Base-by-base conservation (phyloP, 208 protist species). In the Jaenimonas drosophilae region DNA sequence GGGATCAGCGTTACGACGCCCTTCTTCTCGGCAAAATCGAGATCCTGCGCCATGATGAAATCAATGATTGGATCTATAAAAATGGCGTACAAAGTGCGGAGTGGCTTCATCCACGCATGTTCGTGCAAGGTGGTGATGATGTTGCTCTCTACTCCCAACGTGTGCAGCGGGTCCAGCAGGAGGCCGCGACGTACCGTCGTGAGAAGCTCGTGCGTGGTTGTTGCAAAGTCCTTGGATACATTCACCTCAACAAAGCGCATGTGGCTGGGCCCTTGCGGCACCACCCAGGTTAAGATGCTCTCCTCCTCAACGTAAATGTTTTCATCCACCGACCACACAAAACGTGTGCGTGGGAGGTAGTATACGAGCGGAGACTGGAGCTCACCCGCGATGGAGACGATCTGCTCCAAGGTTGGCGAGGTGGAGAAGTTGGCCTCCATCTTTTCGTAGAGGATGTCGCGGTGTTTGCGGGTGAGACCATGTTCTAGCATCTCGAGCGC, bases 191-290 rank as follows among this genome's bases (percentile, higher is more conserved):
- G 81, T 45, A 81, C 56, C 28, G 54, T 43, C 9, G 53, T 39
- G 11, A 95, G 30, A 16, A 90, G 64, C 17, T 48, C 57, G 3
- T 50, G 48, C 37, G 94, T 47, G 9, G 83, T 80, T 21, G 67
- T 72, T 48, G 76, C 68, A 41, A 85, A 87, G 31, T 93, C 74
- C 32, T 73, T 77, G 11, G 70, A 82, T 28, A 96, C 59, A 63
- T 82, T 80, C 11, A 94, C 56, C 56, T 89, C 80, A 9, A 93
- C 75, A 38, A 90, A 94, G 29, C 80, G 78, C 70, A 94, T 80
- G 48, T 91, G 80, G 44, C 64, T 67, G 12, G 54, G 62, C n/a
- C n/a, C n/a, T 40, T 74, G 71, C 25, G 81, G 68, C 30, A 96
- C 72, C 2, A 90, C 76, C 89, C 89, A 96, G 21, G 84, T 88